A percentile compares a stretch with the other conserved stretches of the same genome.
These are phyloP conservation scores for Skeletonema potamos DNA, from an alignment of 108 stramenopile genomes.

Conservation along the genomic window DNA sequence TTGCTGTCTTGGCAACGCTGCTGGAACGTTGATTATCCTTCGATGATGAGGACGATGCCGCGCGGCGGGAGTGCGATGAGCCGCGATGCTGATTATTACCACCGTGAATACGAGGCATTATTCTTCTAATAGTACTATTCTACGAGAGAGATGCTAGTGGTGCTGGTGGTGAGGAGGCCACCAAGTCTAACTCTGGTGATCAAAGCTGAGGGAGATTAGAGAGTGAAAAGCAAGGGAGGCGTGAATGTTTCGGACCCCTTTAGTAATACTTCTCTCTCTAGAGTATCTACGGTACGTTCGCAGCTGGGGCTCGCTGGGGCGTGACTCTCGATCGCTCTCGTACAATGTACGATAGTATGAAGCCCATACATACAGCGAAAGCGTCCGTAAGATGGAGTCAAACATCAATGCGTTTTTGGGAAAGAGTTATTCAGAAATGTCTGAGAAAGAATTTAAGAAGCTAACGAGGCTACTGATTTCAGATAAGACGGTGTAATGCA, in stretches of 20 bases:
- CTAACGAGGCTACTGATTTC: too few relatives aligned
- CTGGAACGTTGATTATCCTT: background rate
- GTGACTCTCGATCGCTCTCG: too few relatives aligned
- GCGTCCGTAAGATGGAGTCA: background rate
- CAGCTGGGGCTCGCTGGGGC: too few relatives aligned
- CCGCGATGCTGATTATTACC: background rate
- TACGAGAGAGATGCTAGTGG: background rate
- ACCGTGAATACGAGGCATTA: background rate
- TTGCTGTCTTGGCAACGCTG: background rate
- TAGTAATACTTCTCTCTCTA: too few relatives aligned
- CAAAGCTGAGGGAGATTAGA: too few relatives aligned
- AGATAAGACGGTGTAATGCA: too few relatives aligned
- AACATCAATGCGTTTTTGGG: constrained; percentile 13
- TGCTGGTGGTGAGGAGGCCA: background rate
- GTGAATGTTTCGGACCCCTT: too few relatives aligned
- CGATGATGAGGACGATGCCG: background rate
- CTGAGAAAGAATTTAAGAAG: constrained; percentile 37
- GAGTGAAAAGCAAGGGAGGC: too few relatives aligned
- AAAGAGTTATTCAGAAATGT: constrained; percentile 26
- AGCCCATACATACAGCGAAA: too few relatives aligned
- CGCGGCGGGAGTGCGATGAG: background rate
- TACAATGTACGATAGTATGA: too few relatives aligned
- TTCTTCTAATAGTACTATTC: background rate
- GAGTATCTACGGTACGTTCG: too few relatives aligned
- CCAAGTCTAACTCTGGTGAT: too few relatives aligned